Base-by-base conservation (phyloP, 2,329 filamentous ascomycete species). In the Phoma sp. region DNA sequence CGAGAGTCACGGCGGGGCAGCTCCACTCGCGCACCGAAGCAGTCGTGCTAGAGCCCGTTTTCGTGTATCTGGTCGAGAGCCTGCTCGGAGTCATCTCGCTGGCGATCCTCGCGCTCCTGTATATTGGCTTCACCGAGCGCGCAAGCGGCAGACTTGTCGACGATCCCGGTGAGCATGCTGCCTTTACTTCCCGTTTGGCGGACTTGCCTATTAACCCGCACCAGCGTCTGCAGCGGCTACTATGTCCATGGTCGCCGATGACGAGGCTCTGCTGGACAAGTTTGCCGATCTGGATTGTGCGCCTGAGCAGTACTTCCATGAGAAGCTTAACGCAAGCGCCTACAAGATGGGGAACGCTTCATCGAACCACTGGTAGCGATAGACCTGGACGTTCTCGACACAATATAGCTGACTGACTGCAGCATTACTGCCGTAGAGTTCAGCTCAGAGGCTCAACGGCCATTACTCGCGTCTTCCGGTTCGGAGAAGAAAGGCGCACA, bases 11-110 rank as follows among this genome's bases (percentile, higher is more conserved):
- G 1, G 38, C 38, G 24, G 70, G 73, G 1, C 44, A 45, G 8
- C 58, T 59, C 1, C 22, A 40, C 2, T 66, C 70, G 25, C 45
- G 9, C 1, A 68, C 63, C 0, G 54, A 76, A 13, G 65, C 75
- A 1, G 67, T 78, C 2, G 54, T 75, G 0, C 55, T 78, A 1
- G 68, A 75, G 2, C 65, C 72, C 1, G 43, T 64, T 0, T 78
- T 78, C 43, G 68, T 71, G 0, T 75, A 72, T 38, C 52, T 75
- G 14, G 68, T 75, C 0, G 67, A 74, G 24, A 68, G 48, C 0
- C 50, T 77, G 2, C 60, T 78, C 1, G 65, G 39, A 1, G 23
- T 64, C 0, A 53, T 74, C 1, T 57, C 59, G 6, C 4, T 73
- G 4, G 57, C 64, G n/a, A 47, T 68, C 4, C 24, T 60, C 6